Evolutionary conservation across 768 basidiomycete genomes (phyloP), one percentile per base, ranked within the genome.

Genomic region (Tylopilus rubrobrunneus): DNA sequence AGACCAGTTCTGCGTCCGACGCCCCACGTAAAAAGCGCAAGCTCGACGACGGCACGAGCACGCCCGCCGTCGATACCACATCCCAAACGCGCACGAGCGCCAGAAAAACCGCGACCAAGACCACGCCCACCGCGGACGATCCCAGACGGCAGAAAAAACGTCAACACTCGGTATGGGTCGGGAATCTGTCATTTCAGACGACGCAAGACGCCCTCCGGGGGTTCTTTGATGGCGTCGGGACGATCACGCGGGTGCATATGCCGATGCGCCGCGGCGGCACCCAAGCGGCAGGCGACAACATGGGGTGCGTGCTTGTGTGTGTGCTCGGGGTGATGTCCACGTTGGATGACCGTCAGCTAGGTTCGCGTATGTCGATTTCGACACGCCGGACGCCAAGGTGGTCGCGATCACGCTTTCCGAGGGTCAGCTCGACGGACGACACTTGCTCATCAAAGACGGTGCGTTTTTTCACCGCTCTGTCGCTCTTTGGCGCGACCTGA

Each of bases 321-420:
- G 29, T 1, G 29, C 4, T n/a, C n/a, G 29, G 29, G 29, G 7
- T 31, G 25, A 5, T 25, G 25, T 25, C 2, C 25, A 25, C 9
- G 15, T 52, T 45, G 47, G 37, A n/a, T 63, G 52, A 56, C 56
- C 48, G 27, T 51, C 25, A 23, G 29, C 43, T 54, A 98, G 96
- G 37, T 99, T 93, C 69, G 97, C 97, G 36, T 98, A 98, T 73
- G 89, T 98, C 54, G 96, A 98, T 72, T 97, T 98, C 67, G 79
- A 83, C 3, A 86, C 86, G 1, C 72, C 79, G 0, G 90, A 93
- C 31, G 84, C 81, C 12, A 90, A 96, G 65, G 65, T 63, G 4
- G 73, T 78, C 41, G 96, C 94, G 29, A 88, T 98, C 56, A 76
- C 82, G 4, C 74, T 87, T 41, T 92, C 92, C 5, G 97, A 99